Percentiles rank a stretch among this genome's conserved stretches.
Conservation (phyloP, 2,329 filamentous ascomycete species). For the Penicillium sp. region DNA sequence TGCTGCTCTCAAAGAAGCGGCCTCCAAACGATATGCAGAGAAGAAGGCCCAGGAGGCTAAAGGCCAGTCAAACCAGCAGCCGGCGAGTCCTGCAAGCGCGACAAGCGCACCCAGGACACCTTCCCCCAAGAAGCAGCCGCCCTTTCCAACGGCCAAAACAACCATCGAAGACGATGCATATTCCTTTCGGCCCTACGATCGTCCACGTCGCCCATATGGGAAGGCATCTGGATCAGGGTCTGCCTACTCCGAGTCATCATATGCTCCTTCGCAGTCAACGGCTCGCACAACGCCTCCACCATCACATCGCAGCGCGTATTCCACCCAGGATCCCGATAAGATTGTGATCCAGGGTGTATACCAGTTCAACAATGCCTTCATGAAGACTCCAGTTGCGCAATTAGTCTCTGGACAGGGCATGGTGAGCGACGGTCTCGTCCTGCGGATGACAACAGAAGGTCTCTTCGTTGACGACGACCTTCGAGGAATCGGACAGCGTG, state of each 20-base stretch:
- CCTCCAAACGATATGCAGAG: slow-evolving; percentile 43
- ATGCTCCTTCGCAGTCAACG: slow-evolving; percentile 82
- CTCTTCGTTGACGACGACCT: slow-evolving; percentile 98
- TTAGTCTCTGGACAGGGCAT: slow-evolving; percentile 81
- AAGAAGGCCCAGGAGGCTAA: slow-evolving; percentile 42
- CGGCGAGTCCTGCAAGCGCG: slow-evolving; percentile 37
- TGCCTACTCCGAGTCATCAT: slow-evolving; percentile 81
- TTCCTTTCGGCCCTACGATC: slow-evolving; percentile 79
- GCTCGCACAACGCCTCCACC: slow-evolving; percentile 81
- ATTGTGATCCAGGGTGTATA: slow-evolving; percentile 95
- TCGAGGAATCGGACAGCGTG: slow-evolving; percentile 85
- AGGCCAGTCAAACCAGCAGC: slow-evolving; percentile 32
- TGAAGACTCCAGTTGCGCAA: slow-evolving; percentile 87
- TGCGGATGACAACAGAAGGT: slow-evolving; percentile 91
- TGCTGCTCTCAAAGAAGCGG: slow-evolving; percentile 44
- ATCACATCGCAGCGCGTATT: slow-evolving; percentile 76
- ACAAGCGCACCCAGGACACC: slow-evolving; percentile 40
- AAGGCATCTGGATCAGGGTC: slow-evolving; percentile 66
- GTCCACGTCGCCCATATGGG: slow-evolving; percentile 64
- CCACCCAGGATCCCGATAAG: slow-evolving; percentile 90
- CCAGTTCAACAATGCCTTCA: slow-evolving; percentile 85
- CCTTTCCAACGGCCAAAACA: slow-evolving; percentile 41
- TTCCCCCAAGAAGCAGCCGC: slow-evolving; percentile 44
- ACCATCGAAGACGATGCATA: slow-evolving; percentile 64
- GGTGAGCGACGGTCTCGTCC: slow-evolving; percentile 88